Evolutionary conservation across 169 alveolate genomes (phyloP), one percentile per base, ranked within the genome.

Genomic region (Eimeria praecox): DNA sequence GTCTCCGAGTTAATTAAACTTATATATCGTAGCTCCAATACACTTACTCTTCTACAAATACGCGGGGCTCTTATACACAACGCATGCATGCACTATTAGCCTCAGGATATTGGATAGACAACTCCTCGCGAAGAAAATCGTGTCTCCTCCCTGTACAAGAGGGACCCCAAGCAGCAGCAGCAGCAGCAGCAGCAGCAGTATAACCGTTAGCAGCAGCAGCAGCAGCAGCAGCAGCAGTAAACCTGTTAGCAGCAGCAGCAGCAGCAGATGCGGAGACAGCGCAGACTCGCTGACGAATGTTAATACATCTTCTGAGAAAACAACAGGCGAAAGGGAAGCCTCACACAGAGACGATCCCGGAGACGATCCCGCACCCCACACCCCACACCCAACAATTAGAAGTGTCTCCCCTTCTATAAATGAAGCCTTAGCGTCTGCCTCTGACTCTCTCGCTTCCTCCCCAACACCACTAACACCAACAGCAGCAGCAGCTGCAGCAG

Each of bases 51-150:
- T 12, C 54, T 77, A 14, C 87, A 77, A 35, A 59, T 77, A 40
- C 38, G 87, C 18, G 87, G 87, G 38, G 54, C 87, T 62, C 35
- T 40, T 10, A 27, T 77, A 9, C 87, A 77, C 59, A 40, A 0
- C 87, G 87, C 62, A 77, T 77, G 59, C 54, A 33, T 12, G 87
- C 49, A 9, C 54, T 77, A 5, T 46, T 77, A 27, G 87, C n/a
- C 42, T 77, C 87, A 9, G 87, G 87, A 4, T 77, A 62, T 33
- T 8, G 35, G 16, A 16, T 77, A 20, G 59, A 40, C n/a, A n/a
- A 22, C 33, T 62, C 54, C 49, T 27, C 20, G 22, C 30, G 22
- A 77, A 46, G 46, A 71, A 46, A 71, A 42, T 4, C 82, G 24
- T 71, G 46, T 71, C 82, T 8, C 82, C 82, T n/a, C n/a, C n/a